Percentiles rank a stretch among this genome's conserved stretches.
Conservation (phyloP, 2,329 filamentous ascomycete species). For the Mollisia scopiformis region DNA sequence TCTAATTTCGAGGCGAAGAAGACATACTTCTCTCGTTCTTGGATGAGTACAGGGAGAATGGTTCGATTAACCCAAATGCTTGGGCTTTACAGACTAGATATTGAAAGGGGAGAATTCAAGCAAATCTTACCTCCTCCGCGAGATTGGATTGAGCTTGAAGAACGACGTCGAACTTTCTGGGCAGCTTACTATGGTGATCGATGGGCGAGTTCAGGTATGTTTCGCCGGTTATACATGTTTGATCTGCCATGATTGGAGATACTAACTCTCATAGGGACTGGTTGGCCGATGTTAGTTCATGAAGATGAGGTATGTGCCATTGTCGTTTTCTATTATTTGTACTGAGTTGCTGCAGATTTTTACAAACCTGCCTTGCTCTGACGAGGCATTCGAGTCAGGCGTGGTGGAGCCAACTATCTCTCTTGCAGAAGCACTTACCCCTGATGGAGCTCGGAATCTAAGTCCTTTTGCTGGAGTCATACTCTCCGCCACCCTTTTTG, state of each 20-base stretch:
- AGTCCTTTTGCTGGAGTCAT: constrained; percentile 74
- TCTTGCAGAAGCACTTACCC: constrained; percentile 62
- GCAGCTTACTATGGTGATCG: constrained; percentile 79
- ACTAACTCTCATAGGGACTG: no score
- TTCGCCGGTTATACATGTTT: no score
- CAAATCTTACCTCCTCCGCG: constrained; percentile 73
- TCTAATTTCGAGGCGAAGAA: constrained; percentile 80
- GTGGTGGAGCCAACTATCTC: constrained; percentile 63
- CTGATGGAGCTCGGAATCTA: constrained; percentile 57
- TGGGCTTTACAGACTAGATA: constrained; percentile 79
- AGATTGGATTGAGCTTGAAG: constrained; percentile 82
- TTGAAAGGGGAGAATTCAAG: constrained; percentile 65
- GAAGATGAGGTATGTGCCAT: constrained; percentile 58
- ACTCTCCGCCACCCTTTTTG: constrained; percentile 78
- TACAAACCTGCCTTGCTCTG: constrained; percentile 79
- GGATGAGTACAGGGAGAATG: constrained; percentile 76
- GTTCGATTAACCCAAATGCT: constrained; percentile 79
- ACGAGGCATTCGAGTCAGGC: constrained; percentile 74
- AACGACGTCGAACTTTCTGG: constrained; percentile 87
- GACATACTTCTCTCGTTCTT: constrained; percentile 84
- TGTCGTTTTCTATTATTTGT: not conserved
- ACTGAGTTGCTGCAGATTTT: constrained; percentile 39
- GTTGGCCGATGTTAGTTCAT: constrained; percentile 81
- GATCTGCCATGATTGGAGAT: no score
- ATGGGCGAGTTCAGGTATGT: constrained; percentile 83